These are phyloP conservation scores for Herpotrichia juniperi DNA, from an alignment of 2,329 filamentous ascomycete species.

Conservation along the genomic window DNA sequence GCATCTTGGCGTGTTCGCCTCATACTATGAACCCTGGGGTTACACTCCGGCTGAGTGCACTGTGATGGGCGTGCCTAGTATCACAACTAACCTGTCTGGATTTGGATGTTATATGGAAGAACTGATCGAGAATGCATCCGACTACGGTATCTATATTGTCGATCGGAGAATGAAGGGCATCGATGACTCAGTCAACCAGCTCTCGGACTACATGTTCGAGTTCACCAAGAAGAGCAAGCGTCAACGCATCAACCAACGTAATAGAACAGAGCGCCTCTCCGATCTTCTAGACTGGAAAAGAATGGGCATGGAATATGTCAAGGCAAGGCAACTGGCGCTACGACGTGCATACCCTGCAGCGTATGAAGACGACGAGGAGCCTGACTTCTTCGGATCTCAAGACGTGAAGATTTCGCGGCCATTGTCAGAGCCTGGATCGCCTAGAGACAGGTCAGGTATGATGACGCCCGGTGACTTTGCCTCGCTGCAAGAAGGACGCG, in stretches of 20 bases:
- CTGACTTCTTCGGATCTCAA: slow-evolving; percentile 88
- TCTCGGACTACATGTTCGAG: slow-evolving; percentile 90
- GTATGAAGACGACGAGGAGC: slow-evolving; percentile 78
- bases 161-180: slow-evolving; percentile 94
- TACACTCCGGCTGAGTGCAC: slow-evolving; percentile 98
- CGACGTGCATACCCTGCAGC: slow-evolving; percentile 89
- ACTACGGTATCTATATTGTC: slow-evolving; percentile 99
- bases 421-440: slow-evolving; percentile 91
- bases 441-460: slow-evolving; percentile 89
- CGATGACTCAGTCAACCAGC: slow-evolving; percentile 95
- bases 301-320: slow-evolving; percentile 99
- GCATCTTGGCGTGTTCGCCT: slow-evolving; percentile 92
- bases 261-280: slow-evolving; percentile 91
- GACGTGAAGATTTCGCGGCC: slow-evolving; percentile 96
- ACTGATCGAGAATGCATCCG: slow-evolving; percentile 94
- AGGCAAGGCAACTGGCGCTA: slow-evolving; percentile 90
- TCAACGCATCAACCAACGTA: slow-evolving; percentile 98
- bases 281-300: slow-evolving; percentile 98
- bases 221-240: slow-evolving; percentile 92
- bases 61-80: slow-evolving; percentile 97
- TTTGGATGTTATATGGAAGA: slow-evolving; percentile 99
- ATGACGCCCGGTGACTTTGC: slow-evolving; percentile 99
- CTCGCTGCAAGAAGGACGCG: slow-evolving; percentile 89
- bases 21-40: slow-evolving; percentile 99
- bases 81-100: slow-evolving; percentile 96